Percentiles rank a stretch among this genome's conserved stretches.
Evolutionary conservation across 345 rosid genomes (phyloP).

Genomic region (Cardamine chenopodiifolia): DNA sequence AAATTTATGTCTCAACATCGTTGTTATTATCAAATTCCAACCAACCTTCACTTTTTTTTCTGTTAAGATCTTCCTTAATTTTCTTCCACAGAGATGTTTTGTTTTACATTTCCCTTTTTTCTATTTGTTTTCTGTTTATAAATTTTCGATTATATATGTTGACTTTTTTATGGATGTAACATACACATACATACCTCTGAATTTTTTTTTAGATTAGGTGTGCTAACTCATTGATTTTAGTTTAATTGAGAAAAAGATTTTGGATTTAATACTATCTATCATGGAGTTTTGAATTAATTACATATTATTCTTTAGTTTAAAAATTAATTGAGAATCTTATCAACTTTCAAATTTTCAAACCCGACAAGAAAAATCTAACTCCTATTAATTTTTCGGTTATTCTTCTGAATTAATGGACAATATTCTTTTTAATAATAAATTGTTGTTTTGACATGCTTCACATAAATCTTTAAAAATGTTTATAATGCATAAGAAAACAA

Average conservation of each 20-base stretch:
- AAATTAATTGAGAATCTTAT: not conserved
- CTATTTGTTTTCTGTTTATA: not conserved
- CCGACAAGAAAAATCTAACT: not conserved
- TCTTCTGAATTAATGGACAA: not conserved
- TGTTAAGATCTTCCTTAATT: conserved; percentile 12
- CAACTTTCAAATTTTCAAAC: no score
- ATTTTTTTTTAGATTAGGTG: not conserved
- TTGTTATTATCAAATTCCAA: conserved; percentile 25
- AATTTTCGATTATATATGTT: not conserved
- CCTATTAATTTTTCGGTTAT: not conserved
- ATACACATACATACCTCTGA: not conserved
- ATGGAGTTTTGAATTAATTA: no score
- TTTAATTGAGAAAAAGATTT: not conserved
- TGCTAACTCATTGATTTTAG: not conserved
- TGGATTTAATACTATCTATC: not conserved
- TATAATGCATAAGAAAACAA: not conserved
- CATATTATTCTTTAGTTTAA: not conserved
- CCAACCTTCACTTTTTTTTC: conserved; percentile 13
- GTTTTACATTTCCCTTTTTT: not conserved
- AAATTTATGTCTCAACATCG: conserved; percentile 9
- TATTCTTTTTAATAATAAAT: not conserved
- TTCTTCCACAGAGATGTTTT: conserved; percentile 28
- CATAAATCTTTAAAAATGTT: not conserved
- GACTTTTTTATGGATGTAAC: not conserved
- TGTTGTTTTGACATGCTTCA: not conserved